Base-by-base conservation (phyloP, 108 stramenopile species). In the Skeletonema tropicum region DNA sequence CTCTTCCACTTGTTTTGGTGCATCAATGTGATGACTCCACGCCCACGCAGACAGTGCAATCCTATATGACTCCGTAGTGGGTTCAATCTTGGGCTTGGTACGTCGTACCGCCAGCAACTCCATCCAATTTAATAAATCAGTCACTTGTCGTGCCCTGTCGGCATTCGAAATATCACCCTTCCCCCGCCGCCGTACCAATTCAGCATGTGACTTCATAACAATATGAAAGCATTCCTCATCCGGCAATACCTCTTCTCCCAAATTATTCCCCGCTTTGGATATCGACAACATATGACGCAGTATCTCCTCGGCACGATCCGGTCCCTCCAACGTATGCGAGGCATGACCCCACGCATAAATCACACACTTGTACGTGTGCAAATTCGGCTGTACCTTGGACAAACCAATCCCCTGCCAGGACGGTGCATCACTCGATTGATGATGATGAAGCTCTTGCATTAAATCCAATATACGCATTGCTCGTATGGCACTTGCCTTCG, bases 151-250 rank as follows among this genome's bases (percentile, higher is more conserved):
- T 9, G 78, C 71, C 66, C 78, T 55, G 5, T 68, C 78, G 19
- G 35, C 71, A 32, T 46, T 52, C 26, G 52, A 38, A 60, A 55
- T 15, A 58, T 62, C 57, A 36, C 32, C 41, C 15, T 31, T 66
- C 15, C 71, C 46, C 6, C 71, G 66, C 19, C 68, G 72, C 0
- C 71, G 66, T 3, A 79, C 71, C 52, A 60, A 68, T 52, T 79
- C 78, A 7, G 78, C 78, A 69, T 79, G 78, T 31, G 71, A 45
- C 32, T 72, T 79, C 78, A 79, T 79, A 38, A 79, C 78, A 45
- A 79, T 68, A 39, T 79, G 78, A 58, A 79, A 79, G 13, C 71
- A 79, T 42, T 79, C 78, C 42, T 61, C 78, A 68, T 78, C 77
- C 0, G 77, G 77, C 64, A 71, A 57, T 33, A 71, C 71, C 25